Percentiles rank a stretch among this genome's conserved stretches.
These are phyloP conservation scores for Penicillium paneum DNA, from an alignment of 2,329 filamentous ascomycete genomes.

Conservation along the genomic window DNA sequence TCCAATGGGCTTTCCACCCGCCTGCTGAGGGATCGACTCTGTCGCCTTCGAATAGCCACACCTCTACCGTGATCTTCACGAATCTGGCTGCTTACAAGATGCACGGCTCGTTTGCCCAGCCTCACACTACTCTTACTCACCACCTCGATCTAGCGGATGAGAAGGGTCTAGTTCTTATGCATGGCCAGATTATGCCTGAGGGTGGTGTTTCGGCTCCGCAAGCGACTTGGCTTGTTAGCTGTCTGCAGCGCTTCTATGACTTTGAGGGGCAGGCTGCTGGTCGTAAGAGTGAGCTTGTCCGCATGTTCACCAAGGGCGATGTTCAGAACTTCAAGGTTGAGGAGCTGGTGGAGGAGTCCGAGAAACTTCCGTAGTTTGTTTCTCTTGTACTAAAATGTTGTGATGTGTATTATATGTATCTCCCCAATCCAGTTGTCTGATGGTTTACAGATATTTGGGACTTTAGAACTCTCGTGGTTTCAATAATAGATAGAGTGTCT, in stretches of 20 bases:
- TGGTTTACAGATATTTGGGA: not conserved
- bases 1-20: constrained; percentile 92
- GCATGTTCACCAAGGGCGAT: constrained; percentile 80
- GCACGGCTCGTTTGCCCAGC: constrained; percentile 81
- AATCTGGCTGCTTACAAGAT: constrained; percentile 90
- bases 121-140: constrained; percentile 92
- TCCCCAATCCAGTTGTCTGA: not conserved
- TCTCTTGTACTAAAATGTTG: not conserved
- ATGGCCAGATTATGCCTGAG: constrained; percentile 73
- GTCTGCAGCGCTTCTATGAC: constrained; percentile 87
- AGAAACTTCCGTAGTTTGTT: constrained; percentile 51
- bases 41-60: constrained; percentile 51
- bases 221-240: constrained; percentile 87
- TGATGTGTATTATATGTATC: constrained; percentile 7
- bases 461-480: not conserved
- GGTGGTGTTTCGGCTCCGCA: constrained; percentile 74
- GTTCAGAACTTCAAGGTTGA: constrained; percentile 71
- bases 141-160: constrained; percentile 73
- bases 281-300: constrained; percentile 67
- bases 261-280: constrained; percentile 56
- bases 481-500: not conserved
- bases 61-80: constrained; percentile 82
- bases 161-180: constrained; percentile 79
- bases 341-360: constrained; percentile 80
- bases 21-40: constrained; percentile 38